Evolutionary conservation across 1,284 basidiomycete species (phyloP).

Genomic region (Cutaneotrichosporon sp.): DNA sequence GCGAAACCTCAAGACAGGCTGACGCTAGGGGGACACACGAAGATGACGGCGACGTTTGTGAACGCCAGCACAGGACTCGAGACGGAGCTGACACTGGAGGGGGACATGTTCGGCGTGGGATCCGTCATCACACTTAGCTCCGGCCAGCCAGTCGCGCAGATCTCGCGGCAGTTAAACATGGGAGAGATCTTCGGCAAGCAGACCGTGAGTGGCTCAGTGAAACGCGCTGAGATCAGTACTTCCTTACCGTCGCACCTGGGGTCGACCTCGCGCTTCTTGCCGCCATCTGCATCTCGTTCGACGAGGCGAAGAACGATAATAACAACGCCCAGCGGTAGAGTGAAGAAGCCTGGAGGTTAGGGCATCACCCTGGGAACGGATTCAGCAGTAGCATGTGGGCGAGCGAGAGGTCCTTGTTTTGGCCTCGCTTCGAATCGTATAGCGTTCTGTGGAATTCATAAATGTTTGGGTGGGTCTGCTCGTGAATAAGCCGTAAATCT

Average conservation of each 20-base stretch:
- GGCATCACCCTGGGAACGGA: too few species aligned
- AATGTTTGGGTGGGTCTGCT: too few species aligned
- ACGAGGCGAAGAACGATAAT: conserved; percentile 43
- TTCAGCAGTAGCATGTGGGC: neutral
- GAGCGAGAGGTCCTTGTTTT: too few species aligned
- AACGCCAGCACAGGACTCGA: conserved; percentile 28
- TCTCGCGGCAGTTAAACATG: conserved; percentile 37
- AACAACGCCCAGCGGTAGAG: neutral
- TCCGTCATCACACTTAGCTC: conserved; percentile 32
- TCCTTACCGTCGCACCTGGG: conserved; percentile 46
- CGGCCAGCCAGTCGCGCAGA: conserved; percentile 37
- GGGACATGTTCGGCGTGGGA: conserved; percentile 44
- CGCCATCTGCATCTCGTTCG: conserved; percentile 49
- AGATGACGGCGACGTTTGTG: conserved; percentile 40
- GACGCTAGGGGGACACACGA: conserved; percentile 34
- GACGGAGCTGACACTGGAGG: conserved; percentile 29
- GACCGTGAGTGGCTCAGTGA: conserved; percentile 28
- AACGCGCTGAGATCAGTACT: conserved; percentile 29
- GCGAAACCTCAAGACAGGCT: too few species aligned
- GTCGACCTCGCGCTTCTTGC: conserved; percentile 50
- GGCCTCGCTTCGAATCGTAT: too few species aligned
- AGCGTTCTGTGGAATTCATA: too few species aligned
- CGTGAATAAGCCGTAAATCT: too few species aligned
- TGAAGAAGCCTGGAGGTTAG: neutral
- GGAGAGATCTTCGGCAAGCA: conserved; percentile 38